phyloP scores from a whole-genome alignment of 2,329 filamentous ascomycete species.

The Ophiostoma novo-ulmi region DNA sequence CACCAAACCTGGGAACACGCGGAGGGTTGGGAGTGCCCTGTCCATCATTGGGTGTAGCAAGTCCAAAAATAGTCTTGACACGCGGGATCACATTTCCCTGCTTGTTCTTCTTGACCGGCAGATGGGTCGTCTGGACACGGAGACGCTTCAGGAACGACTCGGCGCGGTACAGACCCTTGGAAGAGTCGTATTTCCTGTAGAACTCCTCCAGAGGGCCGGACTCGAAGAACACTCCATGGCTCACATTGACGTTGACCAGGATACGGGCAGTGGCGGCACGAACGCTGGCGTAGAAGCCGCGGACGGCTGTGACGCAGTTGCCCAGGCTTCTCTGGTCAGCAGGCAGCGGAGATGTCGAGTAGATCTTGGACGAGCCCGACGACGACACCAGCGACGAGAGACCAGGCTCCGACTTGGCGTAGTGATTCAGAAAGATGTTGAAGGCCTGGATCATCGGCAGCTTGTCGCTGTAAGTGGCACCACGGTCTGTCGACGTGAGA shows the following conservation, averaged over 20 bases:
- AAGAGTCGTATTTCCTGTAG: slow-evolving; percentile 18
- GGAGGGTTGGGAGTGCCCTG: slow-evolving; percentile 31
- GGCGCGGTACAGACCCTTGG: slow-evolving; percentile 26
- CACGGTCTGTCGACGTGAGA: slow-evolving; percentile 30
- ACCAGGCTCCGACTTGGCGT: slow-evolving; percentile 30
- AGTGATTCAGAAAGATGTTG: slow-evolving; percentile 57
- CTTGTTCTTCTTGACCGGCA: slow-evolving; percentile 35
- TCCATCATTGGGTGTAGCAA: slow-evolving; percentile 37
- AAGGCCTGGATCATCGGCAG: slow-evolving; percentile 60
- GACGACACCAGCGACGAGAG: slow-evolving; percentile 32
- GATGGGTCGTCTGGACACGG: slow-evolving; percentile 38
- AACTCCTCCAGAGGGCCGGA: slow-evolving; percentile 29
- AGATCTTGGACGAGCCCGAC: not conserved
- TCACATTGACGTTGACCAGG: slow-evolving; percentile 37
- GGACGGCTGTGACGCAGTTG: slow-evolving; percentile 32
- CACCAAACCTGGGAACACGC: slow-evolving; percentile 34
- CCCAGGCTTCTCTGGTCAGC: slow-evolving; percentile 28
- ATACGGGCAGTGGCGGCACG: slow-evolving; percentile 34
- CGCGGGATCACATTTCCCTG: slow-evolving; percentile 33
- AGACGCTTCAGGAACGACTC: slow-evolving; percentile 38
- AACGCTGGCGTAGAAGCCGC: slow-evolving; percentile 36
- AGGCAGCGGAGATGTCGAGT: slow-evolving; percentile 13
- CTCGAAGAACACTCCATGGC: slow-evolving; percentile 35
- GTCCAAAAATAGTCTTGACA: slow-evolving; percentile 36
- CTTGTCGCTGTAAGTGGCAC: slow-evolving; percentile 29